These are phyloP conservation scores for Hypocrella siamensis DNA, from an alignment of 2,329 filamentous ascomycete genomes.

Conservation along the genomic window DNA sequence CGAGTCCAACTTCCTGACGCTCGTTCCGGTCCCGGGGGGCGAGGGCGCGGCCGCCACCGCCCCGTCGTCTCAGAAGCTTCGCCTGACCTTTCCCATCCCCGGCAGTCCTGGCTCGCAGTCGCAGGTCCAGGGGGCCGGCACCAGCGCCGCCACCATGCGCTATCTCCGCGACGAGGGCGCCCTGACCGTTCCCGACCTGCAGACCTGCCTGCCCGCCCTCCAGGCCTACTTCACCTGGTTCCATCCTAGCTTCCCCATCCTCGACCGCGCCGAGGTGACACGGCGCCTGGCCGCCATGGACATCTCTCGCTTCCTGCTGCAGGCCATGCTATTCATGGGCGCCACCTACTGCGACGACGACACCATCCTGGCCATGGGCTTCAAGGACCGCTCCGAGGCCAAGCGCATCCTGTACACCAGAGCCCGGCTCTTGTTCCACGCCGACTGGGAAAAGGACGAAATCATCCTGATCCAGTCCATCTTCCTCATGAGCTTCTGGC, in stretches of 20 bases:
- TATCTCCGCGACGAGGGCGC: conserved; percentile 27
- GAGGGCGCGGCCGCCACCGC: conserved; percentile 3
- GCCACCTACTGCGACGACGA: conserved; percentile 34
- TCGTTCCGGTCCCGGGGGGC: conserved; percentile 10
- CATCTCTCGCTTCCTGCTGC: conserved; percentile 32
- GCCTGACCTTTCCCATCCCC: conserved; percentile 15
- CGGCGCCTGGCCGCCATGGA: conserved; percentile 20
- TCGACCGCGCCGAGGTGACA: conserved; percentile 29
- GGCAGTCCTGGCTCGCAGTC: conserved; percentile 10
- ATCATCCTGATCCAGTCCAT: conserved; percentile 32
- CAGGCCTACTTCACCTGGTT: conserved; percentile 40
- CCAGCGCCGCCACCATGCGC: conserved; percentile 29
- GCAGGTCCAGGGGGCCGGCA: conserved; percentile 14
- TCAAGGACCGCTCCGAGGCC: conserved; percentile 29
- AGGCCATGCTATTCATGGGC: conserved; percentile 38
- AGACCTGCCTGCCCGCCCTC: conserved; percentile 25
- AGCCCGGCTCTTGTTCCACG: conserved; percentile 35
- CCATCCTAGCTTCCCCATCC: conserved; percentile 38
- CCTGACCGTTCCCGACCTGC: conserved; percentile 27
- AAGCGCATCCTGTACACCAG: conserved; percentile 33
- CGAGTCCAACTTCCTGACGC: conserved; percentile 22
- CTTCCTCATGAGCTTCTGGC: conserved; percentile 40
- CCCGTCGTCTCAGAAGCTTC: conserved; percentile 7
- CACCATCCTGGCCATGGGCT: conserved; percentile 26
- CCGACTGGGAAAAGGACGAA: conserved; percentile 34